Evolutionary conservation across 805 yeast genomes (phyloP), one percentile per base, ranked within the genome.

Genomic region (Debaryomyces maramus): DNA sequence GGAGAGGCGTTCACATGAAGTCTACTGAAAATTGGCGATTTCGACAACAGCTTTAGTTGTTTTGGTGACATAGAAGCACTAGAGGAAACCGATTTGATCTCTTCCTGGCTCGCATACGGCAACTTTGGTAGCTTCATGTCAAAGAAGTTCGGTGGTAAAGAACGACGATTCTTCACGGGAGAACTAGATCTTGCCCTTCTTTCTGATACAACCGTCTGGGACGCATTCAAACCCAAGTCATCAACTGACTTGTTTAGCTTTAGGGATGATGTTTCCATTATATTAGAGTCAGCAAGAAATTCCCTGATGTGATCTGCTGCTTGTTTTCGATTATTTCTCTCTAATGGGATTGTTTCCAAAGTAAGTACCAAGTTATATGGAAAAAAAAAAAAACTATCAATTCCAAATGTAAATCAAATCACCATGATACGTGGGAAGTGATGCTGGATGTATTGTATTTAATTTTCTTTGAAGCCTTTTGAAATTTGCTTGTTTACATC

Each of bases 181-280:
- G 71, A 64, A 11, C 53, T 48, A 11, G 72, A 65, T 30, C 67
- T 48, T 10, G 69, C 57, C 38, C 69, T 56, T 45, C 61, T 46
- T 15, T 50, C 51, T 4, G 24, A 17, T 4, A n/a, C 16, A 10
- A 22, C 24, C 29, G 16, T 13, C 13, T 27, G 36, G 18, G 16
- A 22, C 18, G 36, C 7, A 32, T 45, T 16, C 13, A 23, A 24
- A 23, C 30, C n/a, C 6, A 39, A 11, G 24, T 39, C 42, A 21
- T 39, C 42, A 21, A 31, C 33, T 14, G 39, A 38, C 19, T 29
- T 32, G 26, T 29, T 34, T 24, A 22, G 21, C 29, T 18, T 34
- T 7, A 13, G 13, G n/a, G 27, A n/a, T n/a, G n/a, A n/a, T n/a
- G n/a, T n/a, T n/a, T n/a, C n/a, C n/a, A n/a, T n/a, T n/a, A n/a